Conservation (phyloP, 306 rosid species). For the Dryas octopetala region DNA sequence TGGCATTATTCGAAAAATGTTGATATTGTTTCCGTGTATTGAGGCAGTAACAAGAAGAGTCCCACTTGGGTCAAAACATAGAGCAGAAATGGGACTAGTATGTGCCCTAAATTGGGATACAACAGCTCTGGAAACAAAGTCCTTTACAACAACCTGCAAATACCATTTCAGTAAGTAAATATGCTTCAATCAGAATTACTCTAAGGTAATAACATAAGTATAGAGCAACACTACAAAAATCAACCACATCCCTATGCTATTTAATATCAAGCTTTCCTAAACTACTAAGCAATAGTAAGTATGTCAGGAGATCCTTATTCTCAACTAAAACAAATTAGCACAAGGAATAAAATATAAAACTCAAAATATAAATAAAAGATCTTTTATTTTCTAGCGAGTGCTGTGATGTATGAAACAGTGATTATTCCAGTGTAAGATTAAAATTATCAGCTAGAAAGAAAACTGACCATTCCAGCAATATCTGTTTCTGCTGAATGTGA, state of each 20-base stretch:
- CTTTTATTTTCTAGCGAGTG: not conserved
- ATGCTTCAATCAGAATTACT: not conserved
- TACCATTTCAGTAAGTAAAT: slow-evolving; percentile 18
- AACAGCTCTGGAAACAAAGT: slow-evolving; percentile 67
- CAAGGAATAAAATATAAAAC: not conserved
- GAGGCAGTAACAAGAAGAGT: slow-evolving; percentile 90
- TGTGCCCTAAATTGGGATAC: slow-evolving; percentile 89
- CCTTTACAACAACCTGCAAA: slow-evolving; percentile 85
- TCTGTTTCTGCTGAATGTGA: slow-evolving; percentile 69
- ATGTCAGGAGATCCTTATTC: not conserved
- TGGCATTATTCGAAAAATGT: slow-evolving; percentile 83
- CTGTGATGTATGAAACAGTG: not conserved
- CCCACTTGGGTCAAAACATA: slow-evolving; percentile 93
- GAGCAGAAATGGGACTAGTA: slow-evolving; percentile 83
- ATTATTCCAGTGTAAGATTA: slow-evolving; percentile 6
- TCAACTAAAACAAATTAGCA: slow-evolving; percentile 6
- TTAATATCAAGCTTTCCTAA: not conserved
- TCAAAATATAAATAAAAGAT: not conserved
- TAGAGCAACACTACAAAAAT: not conserved
- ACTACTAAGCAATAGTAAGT: slow-evolving; percentile 1
- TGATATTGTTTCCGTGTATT: slow-evolving; percentile 81
- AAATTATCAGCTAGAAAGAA: slow-evolving; percentile 14
- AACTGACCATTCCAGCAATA: slow-evolving; percentile 86
- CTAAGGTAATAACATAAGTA: slow-evolving; percentile 14
- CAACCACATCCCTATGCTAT: slow-evolving; percentile 5